A percentile compares a stretch with the other conserved stretches of the same genome.
Conservation (phyloP, 2,329 filamentous ascomycete species). For the Calonectria fujianensis region DNA sequence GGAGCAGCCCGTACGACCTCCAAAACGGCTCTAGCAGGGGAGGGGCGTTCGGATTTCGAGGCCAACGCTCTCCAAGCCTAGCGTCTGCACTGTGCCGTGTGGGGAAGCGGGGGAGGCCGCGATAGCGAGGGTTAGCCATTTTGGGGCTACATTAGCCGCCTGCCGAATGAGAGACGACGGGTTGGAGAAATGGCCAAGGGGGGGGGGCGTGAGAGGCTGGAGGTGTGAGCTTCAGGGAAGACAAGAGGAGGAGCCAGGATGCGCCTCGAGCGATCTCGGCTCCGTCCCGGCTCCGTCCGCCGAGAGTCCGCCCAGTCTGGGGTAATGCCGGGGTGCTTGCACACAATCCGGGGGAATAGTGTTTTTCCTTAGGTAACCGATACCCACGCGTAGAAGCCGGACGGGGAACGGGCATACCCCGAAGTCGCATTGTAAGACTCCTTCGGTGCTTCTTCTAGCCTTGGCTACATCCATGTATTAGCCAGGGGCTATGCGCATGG, state of each 20-base stretch:
- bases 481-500: neutral
- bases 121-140: conserved; percentile 7
- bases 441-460: conserved; percentile 24
- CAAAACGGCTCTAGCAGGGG: conserved; percentile 20
- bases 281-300: conserved; percentile 26
- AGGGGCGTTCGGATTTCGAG: neutral
- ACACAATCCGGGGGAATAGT: conserved; percentile 8
- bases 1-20: neutral
- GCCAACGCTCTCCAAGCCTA: conserved; percentile 4
- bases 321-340: conserved; percentile 11
- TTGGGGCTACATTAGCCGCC: neutral
- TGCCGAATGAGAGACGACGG: neutral
- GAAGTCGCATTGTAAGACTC: conserved; percentile 16
- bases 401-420: neutral
- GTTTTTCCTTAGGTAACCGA: conserved; percentile 20
- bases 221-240: neutral
- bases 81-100: conserved; percentile 23
- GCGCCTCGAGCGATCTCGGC: conserved; percentile 4
- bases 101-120: conserved; percentile 23
- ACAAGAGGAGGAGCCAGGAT: neutral
- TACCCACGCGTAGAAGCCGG: neutral
- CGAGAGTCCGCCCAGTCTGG: conserved; percentile 9
- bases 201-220: neutral
- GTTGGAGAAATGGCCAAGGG: neutral
- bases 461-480: neutral